Evolutionary conservation across 192 early-diverging fungal genomes (phyloP), one percentile per base, ranked within the genome.

Genomic region (Coemansia sp.): DNA sequence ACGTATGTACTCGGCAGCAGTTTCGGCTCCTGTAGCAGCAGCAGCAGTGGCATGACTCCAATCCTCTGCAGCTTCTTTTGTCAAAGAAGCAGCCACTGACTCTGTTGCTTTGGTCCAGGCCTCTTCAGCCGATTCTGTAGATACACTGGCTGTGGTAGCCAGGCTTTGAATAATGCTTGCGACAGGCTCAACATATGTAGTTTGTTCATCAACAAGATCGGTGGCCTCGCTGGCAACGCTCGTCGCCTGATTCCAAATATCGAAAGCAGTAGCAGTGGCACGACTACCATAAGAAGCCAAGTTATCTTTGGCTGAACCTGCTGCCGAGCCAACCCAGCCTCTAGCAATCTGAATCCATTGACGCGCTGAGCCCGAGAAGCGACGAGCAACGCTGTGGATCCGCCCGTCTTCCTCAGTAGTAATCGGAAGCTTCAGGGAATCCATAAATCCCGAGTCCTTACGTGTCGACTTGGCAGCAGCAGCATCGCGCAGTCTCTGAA

Each of bases 311-410:
- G 68, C 68, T 21, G 47, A 56, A 4, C 56, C 68, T 5, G 60
- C 67, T 4, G 77, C 77, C 12, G 71, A 58, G 4, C 68, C 77
- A 16, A 68, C 58, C 77, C 71, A 74, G 12, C 71, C 68, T 6
- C 73, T 58, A 0, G 78, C 78, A 30, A 60, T 23, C 60, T 81
- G 78, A 7, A 81, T 61, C 78, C 78, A 81, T 57, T 81, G 78
- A 9, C 78, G 65, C 4, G 78, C 78, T 1, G 73, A 71, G 2
- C 78, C 78, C 0, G 73, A 81, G 0, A 75, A 22, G 25, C 49
- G 58, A 27, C 67, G 58, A 9, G 69, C 73, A 24, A 69, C 47
- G 25, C 53, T 60, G 19, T 73, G 69, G 1, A 74, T 18, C 50
- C 68, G 64, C 1, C 63, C 63, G 18, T 56, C 56, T 22, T 49